Evolutionary conservation across 2,329 filamentous ascomycete genomes (phyloP), one percentile per base, ranked within the genome.

Genomic region (Teratosphaeria gauchensis): DNA sequence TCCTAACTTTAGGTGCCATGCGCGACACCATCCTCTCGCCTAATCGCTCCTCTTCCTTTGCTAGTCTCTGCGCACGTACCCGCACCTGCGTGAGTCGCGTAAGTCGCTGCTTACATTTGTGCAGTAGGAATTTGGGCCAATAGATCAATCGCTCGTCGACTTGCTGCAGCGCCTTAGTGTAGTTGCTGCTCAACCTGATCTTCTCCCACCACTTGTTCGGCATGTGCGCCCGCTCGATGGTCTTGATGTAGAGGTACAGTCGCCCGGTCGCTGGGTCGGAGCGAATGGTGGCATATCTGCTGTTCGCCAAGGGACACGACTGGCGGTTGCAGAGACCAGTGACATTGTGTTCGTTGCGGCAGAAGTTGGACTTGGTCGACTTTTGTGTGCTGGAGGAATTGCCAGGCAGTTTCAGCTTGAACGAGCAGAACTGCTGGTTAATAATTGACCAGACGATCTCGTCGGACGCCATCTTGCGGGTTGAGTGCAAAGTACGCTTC

Each of bases 361-460:
- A 99, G 76, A 97, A 99, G 69, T 85, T 96, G 74, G 94, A 87
- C 75, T 92, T 95, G 28, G 89, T 89, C 21, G 87, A 68, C 53
- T 90, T 78, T 85, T 90, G 69, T 16, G 66, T 61, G 46, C 62
- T 59, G 38, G 58, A 59, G 53, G 57, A 58, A 58, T 70, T 69
- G 57, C 68, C 68, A 9, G 69, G 69, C 4, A 71, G 66, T 85
- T 95, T 96, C 66, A 97, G 80, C 73, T 96, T 96, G 81, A 92
- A 97, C 56, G 88, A 87, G 79, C 94, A 97, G 74, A 94, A 95
- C 72, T 92, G 89, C 76, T 94, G 89, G 76, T 95, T 95, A 66
- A 96, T 96, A 59, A 96, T 89, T 74, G 92, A 86, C 94, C 94
- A 99, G 64, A 97, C 87, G 65, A 97, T 95, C 76, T 97, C 92